A percentile compares a stretch with the other conserved stretches of the same genome.
Conservation (phyloP, 495 filamentous ascomycete species). For the Podospora conica region DNA sequence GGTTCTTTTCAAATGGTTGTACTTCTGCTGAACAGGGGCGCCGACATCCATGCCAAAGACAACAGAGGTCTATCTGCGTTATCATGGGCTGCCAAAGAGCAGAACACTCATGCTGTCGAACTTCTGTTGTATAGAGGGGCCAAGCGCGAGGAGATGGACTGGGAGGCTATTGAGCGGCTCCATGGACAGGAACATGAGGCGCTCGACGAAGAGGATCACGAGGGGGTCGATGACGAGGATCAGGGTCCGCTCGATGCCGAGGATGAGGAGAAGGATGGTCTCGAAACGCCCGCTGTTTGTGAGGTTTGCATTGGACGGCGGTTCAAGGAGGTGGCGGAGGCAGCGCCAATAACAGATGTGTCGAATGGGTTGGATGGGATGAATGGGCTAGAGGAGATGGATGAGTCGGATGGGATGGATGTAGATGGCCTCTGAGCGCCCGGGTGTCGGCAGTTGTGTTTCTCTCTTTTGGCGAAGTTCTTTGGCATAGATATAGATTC, state of each 20-base stretch:
- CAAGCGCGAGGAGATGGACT: neutral
- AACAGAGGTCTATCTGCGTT: constrained; percentile 8
- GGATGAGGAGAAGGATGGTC: neutral
- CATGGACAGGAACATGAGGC: neutral
- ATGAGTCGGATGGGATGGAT: no score
- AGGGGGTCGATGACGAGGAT: neutral
- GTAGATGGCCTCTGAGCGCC: no score
- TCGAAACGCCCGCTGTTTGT: neutral
- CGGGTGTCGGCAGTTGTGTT: neutral
- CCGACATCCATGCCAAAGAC: constrained; percentile 6
- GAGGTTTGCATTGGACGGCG: neutral
- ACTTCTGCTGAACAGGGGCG: neutral
- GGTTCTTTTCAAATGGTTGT: no score
- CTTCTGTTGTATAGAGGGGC: neutral
- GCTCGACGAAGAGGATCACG: neutral
- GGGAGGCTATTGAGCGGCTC: neutral
- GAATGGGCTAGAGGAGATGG: no score
- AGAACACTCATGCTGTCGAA: neutral
- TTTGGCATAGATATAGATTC: neutral
- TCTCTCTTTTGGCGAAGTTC: no score
- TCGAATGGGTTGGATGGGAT: no score
- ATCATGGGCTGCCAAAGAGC: constrained; percentile 8
- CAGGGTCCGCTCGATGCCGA: neutral
- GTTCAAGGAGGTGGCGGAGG: neutral
- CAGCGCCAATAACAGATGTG: no score